Base-by-base conservation (phyloP, 2,329 filamentous ascomycete genomes). In the Fonsecaea erecta region DNA sequence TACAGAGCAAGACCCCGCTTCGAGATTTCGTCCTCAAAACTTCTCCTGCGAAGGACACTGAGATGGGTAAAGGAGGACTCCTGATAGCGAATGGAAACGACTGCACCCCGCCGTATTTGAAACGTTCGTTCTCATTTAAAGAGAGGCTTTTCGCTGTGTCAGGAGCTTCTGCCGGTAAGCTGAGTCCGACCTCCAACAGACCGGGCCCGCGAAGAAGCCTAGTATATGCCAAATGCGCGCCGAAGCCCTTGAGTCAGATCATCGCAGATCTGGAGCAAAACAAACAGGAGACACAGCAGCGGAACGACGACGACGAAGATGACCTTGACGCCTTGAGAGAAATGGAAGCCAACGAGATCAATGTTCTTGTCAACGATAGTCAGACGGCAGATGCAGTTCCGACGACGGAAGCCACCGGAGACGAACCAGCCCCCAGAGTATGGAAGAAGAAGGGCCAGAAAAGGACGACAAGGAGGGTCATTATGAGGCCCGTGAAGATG, bases 381-480 rank as follows among this genome's bases (percentile, higher is more conserved):
- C 79, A 81, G 57, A 59, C 63, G 0, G 57, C 26, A 12, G 62
- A 30, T 58, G 68, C 60, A 18, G 40, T 66, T 7, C 54, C 26
- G 60, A 65, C 35, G 53, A 53, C 34, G 58, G 46, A 70, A 26
- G 21, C 32, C 40, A 6, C 60, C 67, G 12, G 70, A 63, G n/a
- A 62, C 64, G 34, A 63, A 21, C 55, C 57, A 34, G 28, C n/a
- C 30, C 34, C 43, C 16, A 60, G 8, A 54, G 52, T 62, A 14
- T 81, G 75, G 72, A 82, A 80, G 71, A 83, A 82, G 73, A 82
- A 79, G 69, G 80, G 80, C 1, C 81, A 82, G 67, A 83, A 83
- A 68, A 75, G 81, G 53, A 81, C 79, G 5, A 83, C 81, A 1
- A 75, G 78, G 58, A 71, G 77, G 53, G 77, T 80, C 12, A 75